Conservation (phyloP, 2,329 filamentous ascomycete genomes). For the Hypoxylon sp. region DNA sequence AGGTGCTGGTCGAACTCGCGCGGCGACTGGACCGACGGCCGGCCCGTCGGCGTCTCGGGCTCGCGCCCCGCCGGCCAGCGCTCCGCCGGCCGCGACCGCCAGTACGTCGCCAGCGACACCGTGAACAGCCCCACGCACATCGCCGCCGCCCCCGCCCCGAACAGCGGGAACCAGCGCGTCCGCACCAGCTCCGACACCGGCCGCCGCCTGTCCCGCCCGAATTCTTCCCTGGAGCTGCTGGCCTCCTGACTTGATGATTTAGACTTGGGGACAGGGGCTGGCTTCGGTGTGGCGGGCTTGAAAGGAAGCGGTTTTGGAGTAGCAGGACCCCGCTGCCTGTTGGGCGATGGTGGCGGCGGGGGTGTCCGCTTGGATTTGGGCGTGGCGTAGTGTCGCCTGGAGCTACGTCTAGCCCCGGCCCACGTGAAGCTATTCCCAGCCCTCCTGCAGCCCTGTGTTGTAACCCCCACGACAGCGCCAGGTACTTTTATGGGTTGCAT, state of each 20-base stretch:
- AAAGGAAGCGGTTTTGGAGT: conserved; percentile 39
- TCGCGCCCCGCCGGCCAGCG: conserved; percentile 46
- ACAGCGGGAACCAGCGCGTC: conserved; percentile 53
- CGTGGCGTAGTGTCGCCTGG: conserved; percentile 35
- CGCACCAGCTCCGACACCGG: conserved; percentile 43
- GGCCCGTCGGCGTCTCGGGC: conserved; percentile 55
- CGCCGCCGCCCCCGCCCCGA: conserved; percentile 56
- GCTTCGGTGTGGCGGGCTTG: conserved; percentile 11
- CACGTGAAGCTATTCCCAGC: conserved; percentile 12
- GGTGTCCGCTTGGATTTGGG: conserved; percentile 12
- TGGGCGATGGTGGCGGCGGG: conserved; percentile 1
- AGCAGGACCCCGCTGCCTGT: conserved; percentile 4
- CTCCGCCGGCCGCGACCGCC: conserved; percentile 37
- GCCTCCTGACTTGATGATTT: not conserved
- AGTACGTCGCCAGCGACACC: conserved; percentile 41
- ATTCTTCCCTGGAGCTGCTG: too few species aligned
- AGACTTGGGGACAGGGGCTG: conserved; percentile 1
- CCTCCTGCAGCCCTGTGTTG: conserved; percentile 14
- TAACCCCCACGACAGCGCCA: conserved; percentile 7
- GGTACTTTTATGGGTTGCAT: conserved; percentile 17
- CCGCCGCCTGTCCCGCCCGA: conserved; percentile 9
- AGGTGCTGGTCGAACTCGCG: conserved; percentile 66
- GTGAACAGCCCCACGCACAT: conserved; percentile 58
- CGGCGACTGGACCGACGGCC: conserved; percentile 58
- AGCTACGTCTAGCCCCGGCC: conserved; percentile 8